Base-by-base conservation (phyloP, 208 protist species). In the Wallacemonas collosoma region DNA sequence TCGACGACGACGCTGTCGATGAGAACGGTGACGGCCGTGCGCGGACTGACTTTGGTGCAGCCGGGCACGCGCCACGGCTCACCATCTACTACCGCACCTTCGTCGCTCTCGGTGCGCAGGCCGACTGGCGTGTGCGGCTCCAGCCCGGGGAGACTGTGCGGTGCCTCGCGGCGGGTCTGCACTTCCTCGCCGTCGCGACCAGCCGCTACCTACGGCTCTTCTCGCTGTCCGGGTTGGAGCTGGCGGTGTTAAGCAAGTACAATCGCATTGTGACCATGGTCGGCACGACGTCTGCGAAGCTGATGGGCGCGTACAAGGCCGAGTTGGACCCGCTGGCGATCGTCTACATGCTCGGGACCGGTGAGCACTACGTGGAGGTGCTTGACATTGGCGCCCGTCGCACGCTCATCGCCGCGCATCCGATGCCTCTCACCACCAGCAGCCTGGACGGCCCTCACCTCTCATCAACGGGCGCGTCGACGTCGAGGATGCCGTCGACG, bases 251-350 rank as follows among this genome's bases (percentile, higher is more conserved):
- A 26, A 94, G 85, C 72, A 87, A 90, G 53, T 89, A 81, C 73
- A 81, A 82, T 35, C 88, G 86, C 68, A 89, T 96, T 61, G 86
- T 96, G 15, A 75, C 91, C 41, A 91, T 96, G 87, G 87, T 87
- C 2, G 89, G 91, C 47, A 93, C 83, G 2, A 93, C 87, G 43
- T 88, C 82, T 36, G 80, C 66, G 6, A 85, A 82, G 70, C 79
- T 93, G 7, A 87, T 91, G 84, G 48, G 71, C 58, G 73, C 77
- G 69, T 88, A 76, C 73, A 77, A 80, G 39, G 75, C 69, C n/a
- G 81, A 93, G 72, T 85, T 90, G 60, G 91, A 96, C 75, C 89
- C 89, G 0, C 79, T 96, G 54, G 88, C 83, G 9, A 66, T 96
- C 8, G 80, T 84, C 50, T 89, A 81, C n/a, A 66, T 92, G 1